Base-by-base conservation (phyloP, 345 rosid species). In the Ceriops zippeliana region DNA sequence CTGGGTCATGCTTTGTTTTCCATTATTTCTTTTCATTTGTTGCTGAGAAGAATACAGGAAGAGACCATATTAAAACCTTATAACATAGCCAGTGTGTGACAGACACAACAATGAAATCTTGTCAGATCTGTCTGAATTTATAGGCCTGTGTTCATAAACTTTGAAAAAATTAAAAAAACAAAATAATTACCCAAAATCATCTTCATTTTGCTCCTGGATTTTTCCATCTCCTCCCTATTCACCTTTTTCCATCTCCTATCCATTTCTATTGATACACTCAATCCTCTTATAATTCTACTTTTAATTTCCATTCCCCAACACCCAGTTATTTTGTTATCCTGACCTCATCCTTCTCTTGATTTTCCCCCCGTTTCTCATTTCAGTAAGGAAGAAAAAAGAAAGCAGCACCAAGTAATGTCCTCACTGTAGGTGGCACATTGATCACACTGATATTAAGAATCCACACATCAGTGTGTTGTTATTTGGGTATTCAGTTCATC, bases 11-110 rank as follows among this genome's bases (percentile, higher is more conserved):
- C 78, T 76, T 75, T 85, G 79, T 74, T 81, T 78, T 65, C 78
- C 74, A 53, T 68, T 77, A 71, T 66, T 77, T 84, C 73, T 69
- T 85, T 79, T 62, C 86, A 76, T 75, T 81, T 70, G 75, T 69
- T 75, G 80, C 83, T 34, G 37, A 34, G 37, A 32, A 32, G 35
- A 34, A 34, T 70, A 62, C 61, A 80, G 72, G 75, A 71, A 79
- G 76, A 69, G 76, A 59, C 30, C 54, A 67, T 46, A 69, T 68
- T 64, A 73, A 66, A 62, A 56, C 58, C 62, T 21, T 49, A 53
- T 8, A 16, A 24, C 5, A 38, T 5, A 65, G 58, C 30, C 30
- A 67, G 19, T 63, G 62, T 34, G 57, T 70, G 21, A 66, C 53
- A 34, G 37, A 34, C 37, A 34, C 42, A 69, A 46, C 58, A 63